Evolutionary conservation across 2,329 filamentous ascomycete genomes (phyloP).

Genomic region (Aspergillus ochraceoroseus): DNA sequence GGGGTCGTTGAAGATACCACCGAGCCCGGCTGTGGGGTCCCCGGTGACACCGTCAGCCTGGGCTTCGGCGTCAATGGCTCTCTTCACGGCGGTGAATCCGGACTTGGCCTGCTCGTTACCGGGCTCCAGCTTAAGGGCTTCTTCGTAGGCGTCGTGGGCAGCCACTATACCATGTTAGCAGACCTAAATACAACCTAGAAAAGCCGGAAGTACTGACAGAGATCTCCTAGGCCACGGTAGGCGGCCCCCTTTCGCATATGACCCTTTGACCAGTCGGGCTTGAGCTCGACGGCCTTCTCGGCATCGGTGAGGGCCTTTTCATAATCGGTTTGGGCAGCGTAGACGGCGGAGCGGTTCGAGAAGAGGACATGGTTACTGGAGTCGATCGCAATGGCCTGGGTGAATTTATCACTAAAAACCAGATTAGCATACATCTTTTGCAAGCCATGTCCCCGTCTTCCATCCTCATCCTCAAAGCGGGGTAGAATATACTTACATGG

Average conservation of each 20-base stretch:
- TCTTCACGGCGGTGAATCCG: slow-evolving; percentile 76
- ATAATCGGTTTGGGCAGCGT: slow-evolving; percentile 88
- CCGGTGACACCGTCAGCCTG: slow-evolving; percentile 55
- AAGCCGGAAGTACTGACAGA: slow-evolving; percentile 48
- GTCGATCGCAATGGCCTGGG: slow-evolving; percentile 83
- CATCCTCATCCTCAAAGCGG: slow-evolving; percentile 15
- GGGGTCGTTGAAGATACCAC: slow-evolving; percentile 90
- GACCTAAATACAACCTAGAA: background rate
- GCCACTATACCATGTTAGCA: slow-evolving; percentile 49
- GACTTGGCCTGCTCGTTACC: slow-evolving; percentile 89
- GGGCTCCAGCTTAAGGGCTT: slow-evolving; percentile 89
- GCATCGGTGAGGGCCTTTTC: slow-evolving; percentile 81
- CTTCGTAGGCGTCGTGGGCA: slow-evolving; percentile 84
- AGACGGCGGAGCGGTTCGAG: slow-evolving; percentile 85
- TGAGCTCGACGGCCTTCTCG: slow-evolving; percentile 86
- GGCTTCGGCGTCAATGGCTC: slow-evolving; percentile 77
- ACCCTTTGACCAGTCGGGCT: slow-evolving; percentile 97
- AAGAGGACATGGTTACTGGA: slow-evolving; percentile 92
- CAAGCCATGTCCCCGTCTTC: background rate
- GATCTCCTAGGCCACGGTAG: slow-evolving; percentile 78
- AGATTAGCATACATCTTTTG: slow-evolving; percentile 9
- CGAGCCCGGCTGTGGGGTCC: slow-evolving; percentile 71
- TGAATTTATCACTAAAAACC: slow-evolving; percentile 74
- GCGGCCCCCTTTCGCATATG: slow-evolving; percentile 92
- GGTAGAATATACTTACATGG: slow-evolving; percentile 71